Conservation (phyloP, 768 basidiomycete genomes). For the Lentinula sp. region DNA sequence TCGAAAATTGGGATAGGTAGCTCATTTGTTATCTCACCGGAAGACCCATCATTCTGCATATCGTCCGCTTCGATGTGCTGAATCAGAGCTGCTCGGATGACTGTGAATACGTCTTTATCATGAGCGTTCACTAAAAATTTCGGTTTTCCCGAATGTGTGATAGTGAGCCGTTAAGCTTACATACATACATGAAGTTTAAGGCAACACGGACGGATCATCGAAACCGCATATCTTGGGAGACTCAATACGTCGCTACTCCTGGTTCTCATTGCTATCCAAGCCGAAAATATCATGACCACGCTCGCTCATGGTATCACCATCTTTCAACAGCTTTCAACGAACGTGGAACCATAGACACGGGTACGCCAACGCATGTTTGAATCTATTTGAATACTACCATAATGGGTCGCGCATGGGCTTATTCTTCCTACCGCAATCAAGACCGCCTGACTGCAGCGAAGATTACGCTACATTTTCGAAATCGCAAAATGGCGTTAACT, state of each 20-base stretch:
- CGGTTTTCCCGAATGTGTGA: background rate
- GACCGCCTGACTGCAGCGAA: background rate
- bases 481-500: background rate
- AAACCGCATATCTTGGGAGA: background rate
- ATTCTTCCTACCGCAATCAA: background rate
- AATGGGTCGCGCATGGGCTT: background rate
- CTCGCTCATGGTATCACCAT: no score
- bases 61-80: no score
- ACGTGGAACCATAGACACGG: background rate
- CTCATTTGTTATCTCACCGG: no score
- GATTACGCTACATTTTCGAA: background rate
- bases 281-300: no score
- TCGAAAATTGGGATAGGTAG: no score
- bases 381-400: background rate
- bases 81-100: no score
- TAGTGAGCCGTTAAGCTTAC: background rate
- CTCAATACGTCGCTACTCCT: no score
- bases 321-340: background rate
- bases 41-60: no score
- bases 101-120: no score
- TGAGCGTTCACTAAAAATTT: background rate
- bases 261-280: no score
- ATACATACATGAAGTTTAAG: background rate
- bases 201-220: background rate
- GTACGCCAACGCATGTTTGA: background rate